These are phyloP conservation scores for Emergomyces africanus DNA, from an alignment of 2,329 filamentous ascomycete genomes.

Conservation along the genomic window DNA sequence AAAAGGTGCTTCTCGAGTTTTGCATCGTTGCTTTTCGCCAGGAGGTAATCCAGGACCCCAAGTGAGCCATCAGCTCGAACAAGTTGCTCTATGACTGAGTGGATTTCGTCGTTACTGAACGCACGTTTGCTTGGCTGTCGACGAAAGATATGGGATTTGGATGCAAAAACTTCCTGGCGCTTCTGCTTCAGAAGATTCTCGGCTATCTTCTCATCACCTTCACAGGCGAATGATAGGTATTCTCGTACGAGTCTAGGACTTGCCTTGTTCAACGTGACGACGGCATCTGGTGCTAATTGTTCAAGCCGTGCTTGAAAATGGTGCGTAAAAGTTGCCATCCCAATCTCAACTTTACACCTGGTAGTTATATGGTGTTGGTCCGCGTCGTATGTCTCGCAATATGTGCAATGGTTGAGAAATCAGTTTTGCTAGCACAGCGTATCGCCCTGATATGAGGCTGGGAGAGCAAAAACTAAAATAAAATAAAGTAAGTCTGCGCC, in stretches of 20 bases:
- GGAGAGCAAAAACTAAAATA: not conserved
- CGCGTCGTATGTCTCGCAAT: not conserved
- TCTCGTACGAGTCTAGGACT: conserved; percentile 3
- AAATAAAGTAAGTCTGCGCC: not conserved
- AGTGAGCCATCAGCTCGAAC: conserved; percentile 7
- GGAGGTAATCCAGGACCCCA: conserved; percentile 10
- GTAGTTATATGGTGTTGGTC: not conserved
- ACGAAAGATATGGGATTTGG: conserved; percentile 12
- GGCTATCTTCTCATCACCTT: conserved; percentile 6
- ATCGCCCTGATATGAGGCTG: not conserved
- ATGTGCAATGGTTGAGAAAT: not conserved
- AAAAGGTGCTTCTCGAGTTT: conserved; percentile 8
- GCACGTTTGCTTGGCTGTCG: conserved; percentile 10
- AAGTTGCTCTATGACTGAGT: conserved; percentile 10
- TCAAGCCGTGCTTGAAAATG: conserved; percentile 6
- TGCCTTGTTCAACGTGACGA: conserved; percentile 5
- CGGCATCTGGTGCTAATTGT: conserved; percentile 7
- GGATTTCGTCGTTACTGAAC: conserved; percentile 10
- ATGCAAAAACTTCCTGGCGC: conserved; percentile 10
- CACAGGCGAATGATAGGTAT: conserved; percentile 3
- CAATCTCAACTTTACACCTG: not conserved
- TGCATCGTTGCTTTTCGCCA: conserved; percentile 8
- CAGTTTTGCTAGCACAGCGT: not conserved
- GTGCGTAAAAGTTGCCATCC: not conserved
- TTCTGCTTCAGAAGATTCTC: conserved; percentile 9